Evolutionary conservation across 768 basidiomycete genomes (phyloP).

Genomic region (Filobasidium floriforme): DNA sequence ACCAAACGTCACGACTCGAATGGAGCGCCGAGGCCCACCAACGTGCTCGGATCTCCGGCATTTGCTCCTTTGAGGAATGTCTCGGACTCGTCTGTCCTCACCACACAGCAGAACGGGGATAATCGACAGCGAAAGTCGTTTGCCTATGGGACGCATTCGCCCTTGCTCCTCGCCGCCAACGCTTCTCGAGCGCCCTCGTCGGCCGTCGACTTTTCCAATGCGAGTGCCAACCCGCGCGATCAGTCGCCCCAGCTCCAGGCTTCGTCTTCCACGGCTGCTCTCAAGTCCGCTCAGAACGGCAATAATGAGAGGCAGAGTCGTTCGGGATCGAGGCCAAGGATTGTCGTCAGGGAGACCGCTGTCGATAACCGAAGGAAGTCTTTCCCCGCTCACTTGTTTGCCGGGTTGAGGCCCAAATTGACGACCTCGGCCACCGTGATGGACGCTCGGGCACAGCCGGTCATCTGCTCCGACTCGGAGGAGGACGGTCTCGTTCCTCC

Average conservation of each 20-base stretch:
- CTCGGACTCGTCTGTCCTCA: background rate
- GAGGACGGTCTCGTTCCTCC: slow-evolving; percentile 11
- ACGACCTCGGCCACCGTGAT: slow-evolving; percentile 6
- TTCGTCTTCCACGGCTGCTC: background rate
- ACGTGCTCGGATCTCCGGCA: background rate
- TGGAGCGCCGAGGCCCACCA: slow-evolving; percentile 9
- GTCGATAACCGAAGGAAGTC: slow-evolving; percentile 13
- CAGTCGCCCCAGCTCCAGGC: slow-evolving; percentile 2
- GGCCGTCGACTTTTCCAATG: slow-evolving; percentile 19
- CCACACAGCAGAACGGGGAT: background rate
- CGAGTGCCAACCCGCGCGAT: slow-evolving; percentile 1
- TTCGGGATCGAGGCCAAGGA: background rate
- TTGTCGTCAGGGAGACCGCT: background rate
- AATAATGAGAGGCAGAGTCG: background rate
- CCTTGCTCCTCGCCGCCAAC: slow-evolving; percentile 18
- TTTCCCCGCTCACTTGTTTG: slow-evolving; percentile 20
- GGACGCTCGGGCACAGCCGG: background rate
- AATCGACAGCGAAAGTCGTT: slow-evolving; percentile 11
- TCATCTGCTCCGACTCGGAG: slow-evolving; percentile 12
- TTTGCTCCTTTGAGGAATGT: slow-evolving; percentile 12
- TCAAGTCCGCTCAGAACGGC: background rate
- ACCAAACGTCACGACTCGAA: slow-evolving; percentile 11
- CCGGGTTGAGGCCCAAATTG: slow-evolving; percentile 12
- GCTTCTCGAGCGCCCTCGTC: slow-evolving; percentile 12
- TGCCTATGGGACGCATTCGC: slow-evolving; percentile 23